Conservation (phyloP, 345 rosid species). For the Microcos paniculata region DNA sequence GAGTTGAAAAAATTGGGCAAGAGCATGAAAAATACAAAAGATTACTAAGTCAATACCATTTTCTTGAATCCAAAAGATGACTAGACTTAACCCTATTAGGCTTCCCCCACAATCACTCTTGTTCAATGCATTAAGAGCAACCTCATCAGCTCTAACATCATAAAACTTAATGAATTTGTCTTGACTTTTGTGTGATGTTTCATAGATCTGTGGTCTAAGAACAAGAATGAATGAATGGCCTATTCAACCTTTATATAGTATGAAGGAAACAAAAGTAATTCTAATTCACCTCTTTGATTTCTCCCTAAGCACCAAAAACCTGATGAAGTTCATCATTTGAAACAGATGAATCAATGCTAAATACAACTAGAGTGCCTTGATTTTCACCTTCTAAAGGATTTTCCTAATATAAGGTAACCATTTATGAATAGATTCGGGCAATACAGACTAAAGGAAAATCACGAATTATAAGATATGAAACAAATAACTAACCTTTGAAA, state of each 20-base stretch:
- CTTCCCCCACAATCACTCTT: slow-evolving; percentile 63
- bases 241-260: slow-evolving; percentile 9
- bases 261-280: not conserved
- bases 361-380: slow-evolving; percentile 53
- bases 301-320: slow-evolving; percentile 54
- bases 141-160: slow-evolving; percentile 75
- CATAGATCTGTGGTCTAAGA: slow-evolving; percentile 49
- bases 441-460: not conserved
- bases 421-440: not conserved
- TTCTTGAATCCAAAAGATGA: slow-evolving; percentile 33
- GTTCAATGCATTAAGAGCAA: slow-evolving; percentile 61
- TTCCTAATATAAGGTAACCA: slow-evolving; percentile 37
- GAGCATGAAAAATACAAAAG: not conserved
- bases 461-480: not conserved
- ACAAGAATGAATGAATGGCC: not conserved
- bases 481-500: slow-evolving; percentile 54
- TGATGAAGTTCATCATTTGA: slow-evolving; percentile 51
- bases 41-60: not conserved
- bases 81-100: slow-evolving; percentile 55
- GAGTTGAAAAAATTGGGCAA: not conserved
- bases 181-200: slow-evolving; percentile 45
- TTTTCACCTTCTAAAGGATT: slow-evolving; percentile 46
- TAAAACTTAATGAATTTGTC: slow-evolving; percentile 68
- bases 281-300: slow-evolving; percentile 54
- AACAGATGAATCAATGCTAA: slow-evolving; percentile 53